These are phyloP conservation scores for Thermothielavioides terrestris DNA, from an alignment of 495 filamentous ascomycete species.

Conservation along the genomic window DNA sequence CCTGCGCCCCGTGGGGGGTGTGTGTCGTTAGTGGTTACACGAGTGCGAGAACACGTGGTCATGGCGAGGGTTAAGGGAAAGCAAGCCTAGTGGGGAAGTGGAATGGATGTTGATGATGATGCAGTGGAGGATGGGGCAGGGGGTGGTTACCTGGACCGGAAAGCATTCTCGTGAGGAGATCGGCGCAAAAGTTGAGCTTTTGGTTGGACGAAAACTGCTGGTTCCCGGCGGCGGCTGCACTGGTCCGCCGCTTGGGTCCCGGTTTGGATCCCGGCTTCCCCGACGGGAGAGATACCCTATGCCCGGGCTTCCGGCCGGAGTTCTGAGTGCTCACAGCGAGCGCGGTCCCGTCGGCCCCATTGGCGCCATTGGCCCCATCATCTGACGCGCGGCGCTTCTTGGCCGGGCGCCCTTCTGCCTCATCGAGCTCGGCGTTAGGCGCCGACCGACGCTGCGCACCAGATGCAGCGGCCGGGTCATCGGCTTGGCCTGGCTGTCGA, in stretches of 20 bases:
- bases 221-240: conserved; percentile 10
- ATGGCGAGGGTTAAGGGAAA: no score
- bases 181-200: conserved; percentile 44
- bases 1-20: no score
- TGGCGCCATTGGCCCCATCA: conserved; percentile 12
- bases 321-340: not conserved
- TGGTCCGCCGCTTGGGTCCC: conserved; percentile 22
- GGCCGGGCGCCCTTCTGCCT: conserved; percentile 20
- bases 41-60: no score
- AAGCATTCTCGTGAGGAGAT: conserved; percentile 45
- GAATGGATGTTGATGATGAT: no score
- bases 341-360: not conserved
- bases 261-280: conserved; percentile 16
- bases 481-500: conserved; percentile 18
- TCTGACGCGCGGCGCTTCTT: conserved; percentile 36
- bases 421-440: conserved; percentile 2
- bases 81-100: no score
- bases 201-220: conserved; percentile 31
- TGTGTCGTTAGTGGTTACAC: no score
- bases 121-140: not conserved
- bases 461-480: conserved; percentile 9
- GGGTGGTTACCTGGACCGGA: conserved; percentile 40
- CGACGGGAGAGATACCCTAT: conserved; percentile 20
- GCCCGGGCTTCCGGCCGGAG: conserved; percentile 11
- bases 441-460: conserved; percentile 24